Percentiles rank a stretch among this genome's conserved stretches.
Conservation (phyloP, 108 stramenopile species). For the Stephanodiscus triporus region DNA sequence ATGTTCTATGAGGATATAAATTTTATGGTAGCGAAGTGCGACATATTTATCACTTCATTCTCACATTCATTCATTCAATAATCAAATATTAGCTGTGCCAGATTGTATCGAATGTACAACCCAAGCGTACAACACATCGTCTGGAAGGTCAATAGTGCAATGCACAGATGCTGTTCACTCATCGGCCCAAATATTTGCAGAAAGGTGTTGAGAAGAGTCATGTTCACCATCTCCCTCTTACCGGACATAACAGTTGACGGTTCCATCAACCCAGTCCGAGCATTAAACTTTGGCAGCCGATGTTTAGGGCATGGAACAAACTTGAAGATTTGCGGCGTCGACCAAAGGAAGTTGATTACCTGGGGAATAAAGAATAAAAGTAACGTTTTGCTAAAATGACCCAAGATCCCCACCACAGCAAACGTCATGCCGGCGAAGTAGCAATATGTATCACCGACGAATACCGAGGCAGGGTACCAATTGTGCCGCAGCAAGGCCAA, state of each 20-base stretch:
- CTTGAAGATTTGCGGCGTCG: slow-evolving; percentile 96
- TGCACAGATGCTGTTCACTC: slow-evolving; percentile 84
- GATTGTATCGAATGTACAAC: slow-evolving; percentile 71
- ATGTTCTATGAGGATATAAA: neutral
- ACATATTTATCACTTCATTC: neutral
- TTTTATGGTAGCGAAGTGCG: no score
- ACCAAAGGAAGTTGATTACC: slow-evolving; percentile 94
- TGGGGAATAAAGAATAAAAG: slow-evolving; percentile 97
- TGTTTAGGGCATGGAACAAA: slow-evolving; percentile 96
- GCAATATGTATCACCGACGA: slow-evolving; percentile 99
- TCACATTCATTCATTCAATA: slow-evolving; percentile 16
- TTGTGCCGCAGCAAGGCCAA: slow-evolving; percentile 88
- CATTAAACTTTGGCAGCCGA: slow-evolving; percentile 90
- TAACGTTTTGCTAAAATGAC: slow-evolving; percentile 98
- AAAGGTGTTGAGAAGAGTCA: slow-evolving; percentile 93
- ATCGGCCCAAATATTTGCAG: slow-evolving; percentile 89
- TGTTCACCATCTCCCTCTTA: slow-evolving; percentile 68
- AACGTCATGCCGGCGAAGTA: slow-evolving; percentile 99
- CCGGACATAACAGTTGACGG: slow-evolving; percentile 72
- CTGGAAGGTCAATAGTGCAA: slow-evolving; percentile 85
- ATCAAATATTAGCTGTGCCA: slow-evolving; percentile 77
- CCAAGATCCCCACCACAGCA: slow-evolving; percentile 93
- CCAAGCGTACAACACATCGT: slow-evolving; percentile 66
- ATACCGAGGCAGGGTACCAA: slow-evolving; percentile 95
- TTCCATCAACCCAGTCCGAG: slow-evolving; percentile 74